Conservation (phyloP, 2,329 filamentous ascomycete genomes). For the Madurella mycetomatis region DNA sequence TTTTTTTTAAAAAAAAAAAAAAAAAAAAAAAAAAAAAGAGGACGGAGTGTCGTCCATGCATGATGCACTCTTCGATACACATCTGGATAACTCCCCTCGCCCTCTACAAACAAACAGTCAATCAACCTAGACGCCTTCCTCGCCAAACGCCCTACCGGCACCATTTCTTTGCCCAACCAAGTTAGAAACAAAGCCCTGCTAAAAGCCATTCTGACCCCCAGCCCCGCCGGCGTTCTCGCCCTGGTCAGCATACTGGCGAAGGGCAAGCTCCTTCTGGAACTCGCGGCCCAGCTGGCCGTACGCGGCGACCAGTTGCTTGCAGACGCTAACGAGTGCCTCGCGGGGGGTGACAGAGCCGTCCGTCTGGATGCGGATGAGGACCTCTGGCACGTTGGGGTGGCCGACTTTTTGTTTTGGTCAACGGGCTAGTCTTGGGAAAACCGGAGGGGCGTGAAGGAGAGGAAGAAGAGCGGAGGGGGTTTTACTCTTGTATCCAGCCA, state of each 20-base stretch:
- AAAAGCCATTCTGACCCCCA: slow-evolving; percentile 10
- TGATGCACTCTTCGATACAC: no score
- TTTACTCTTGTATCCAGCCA: slow-evolving; percentile 86
- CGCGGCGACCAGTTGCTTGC: slow-evolving; percentile 76
- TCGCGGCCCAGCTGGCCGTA: slow-evolving; percentile 60
- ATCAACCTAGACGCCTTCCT: neutral
- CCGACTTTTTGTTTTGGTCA: slow-evolving; percentile 38
- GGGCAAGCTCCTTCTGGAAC: slow-evolving; percentile 30
- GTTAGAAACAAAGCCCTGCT: slow-evolving; percentile 43
- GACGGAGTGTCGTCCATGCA: neutral
- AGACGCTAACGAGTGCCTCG: slow-evolving; percentile 76
- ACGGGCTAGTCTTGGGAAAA: slow-evolving; percentile 5
- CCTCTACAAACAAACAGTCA: no score
- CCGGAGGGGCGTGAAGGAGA: neutral
- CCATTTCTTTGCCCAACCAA: slow-evolving; percentile 29
- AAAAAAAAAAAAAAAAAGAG: no score
- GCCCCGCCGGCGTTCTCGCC: slow-evolving; percentile 39
- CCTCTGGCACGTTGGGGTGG: slow-evolving; percentile 58
- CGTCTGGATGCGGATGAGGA: slow-evolving; percentile 79
- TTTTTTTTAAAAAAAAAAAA: no score
- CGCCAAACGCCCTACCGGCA: neutral
- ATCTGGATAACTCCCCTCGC: no score
- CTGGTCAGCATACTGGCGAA: slow-evolving; percentile 40
- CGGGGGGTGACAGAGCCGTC: slow-evolving; percentile 86
- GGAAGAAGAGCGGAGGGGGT: slow-evolving; percentile 19